Conservation (phyloP, 345 rosid species). For the Psidium guajava region DNA sequence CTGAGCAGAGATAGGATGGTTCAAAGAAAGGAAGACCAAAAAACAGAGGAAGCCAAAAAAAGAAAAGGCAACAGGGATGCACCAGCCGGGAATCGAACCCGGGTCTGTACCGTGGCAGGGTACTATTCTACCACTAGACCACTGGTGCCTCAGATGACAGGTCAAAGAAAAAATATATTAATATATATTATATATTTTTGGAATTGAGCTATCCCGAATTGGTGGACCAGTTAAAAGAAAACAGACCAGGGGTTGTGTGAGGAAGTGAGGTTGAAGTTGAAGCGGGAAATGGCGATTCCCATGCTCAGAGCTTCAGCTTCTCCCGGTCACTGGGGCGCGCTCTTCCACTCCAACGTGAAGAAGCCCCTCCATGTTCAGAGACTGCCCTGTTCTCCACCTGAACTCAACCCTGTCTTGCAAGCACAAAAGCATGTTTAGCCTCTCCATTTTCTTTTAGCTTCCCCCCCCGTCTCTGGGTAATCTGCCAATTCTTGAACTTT, state of each 20-base stretch:
- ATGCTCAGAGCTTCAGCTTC: conserved; percentile 28
- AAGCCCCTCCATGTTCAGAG: background rate
- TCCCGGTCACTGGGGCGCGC: background rate
- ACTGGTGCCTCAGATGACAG: conserved; percentile 27
- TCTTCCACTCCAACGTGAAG: background rate
- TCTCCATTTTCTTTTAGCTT: background rate
- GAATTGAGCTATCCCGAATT: background rate
- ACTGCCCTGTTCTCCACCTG: background rate
- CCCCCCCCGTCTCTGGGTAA: background rate
- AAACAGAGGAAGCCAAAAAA: background rate
- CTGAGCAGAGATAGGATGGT: background rate
- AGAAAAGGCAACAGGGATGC: background rate
- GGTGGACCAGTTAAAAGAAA: background rate
- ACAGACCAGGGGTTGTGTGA: background rate
- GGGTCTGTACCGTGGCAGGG: conserved; percentile 72
- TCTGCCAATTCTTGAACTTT: background rate
- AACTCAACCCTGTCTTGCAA: background rate
- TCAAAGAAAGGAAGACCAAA: background rate
- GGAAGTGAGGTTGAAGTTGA: background rate
- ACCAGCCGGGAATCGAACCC: conserved; percentile 65
- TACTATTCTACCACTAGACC: conserved; percentile 88
- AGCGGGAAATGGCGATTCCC: conserved; percentile 45
- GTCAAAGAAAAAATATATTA: rapidly evolving
- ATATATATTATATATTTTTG: rapidly evolving
- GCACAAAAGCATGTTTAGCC: background rate